phyloP scores from a whole-genome alignment of 1,284 basidiomycete species.

The Heterobasidion occidentale region DNA sequence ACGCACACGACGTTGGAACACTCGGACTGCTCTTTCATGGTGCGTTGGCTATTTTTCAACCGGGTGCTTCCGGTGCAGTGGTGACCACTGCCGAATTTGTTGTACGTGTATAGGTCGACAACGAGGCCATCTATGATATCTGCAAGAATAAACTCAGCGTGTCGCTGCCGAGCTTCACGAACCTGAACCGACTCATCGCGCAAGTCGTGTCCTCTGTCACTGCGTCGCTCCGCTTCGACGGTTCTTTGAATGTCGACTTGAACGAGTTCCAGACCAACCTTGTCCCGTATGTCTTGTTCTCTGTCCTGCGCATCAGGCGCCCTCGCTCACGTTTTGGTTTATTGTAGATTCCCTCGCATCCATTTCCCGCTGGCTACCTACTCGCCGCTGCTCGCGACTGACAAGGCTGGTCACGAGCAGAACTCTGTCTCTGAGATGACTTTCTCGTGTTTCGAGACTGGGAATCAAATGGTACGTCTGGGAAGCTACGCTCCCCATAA shows the following conservation, averaged over 20 bases:
- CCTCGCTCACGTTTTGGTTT: not conserved
- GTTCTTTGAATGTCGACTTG: constrained; percentile 95
- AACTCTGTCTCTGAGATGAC: constrained; percentile 99
- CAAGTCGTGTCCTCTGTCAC: constrained; percentile 99
- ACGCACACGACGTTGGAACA: constrained; percentile 99
- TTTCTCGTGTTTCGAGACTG: constrained; percentile 94
- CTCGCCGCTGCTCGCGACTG: constrained; percentile 87
- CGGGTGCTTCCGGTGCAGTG: no score
- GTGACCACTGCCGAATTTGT: not conserved
- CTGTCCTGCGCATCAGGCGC: not conserved
- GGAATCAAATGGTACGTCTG: constrained; percentile 84
- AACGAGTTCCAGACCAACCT: constrained; percentile 99
- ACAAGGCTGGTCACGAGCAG: constrained; percentile 90
- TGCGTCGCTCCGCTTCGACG: constrained; percentile 95
- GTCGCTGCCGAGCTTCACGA: constrained; percentile 83
- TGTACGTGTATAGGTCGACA: constrained; percentile 63
- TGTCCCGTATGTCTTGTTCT: constrained; percentile 64
- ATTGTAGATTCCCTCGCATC: constrained; percentile 83
- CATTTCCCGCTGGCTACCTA: constrained; percentile 98
- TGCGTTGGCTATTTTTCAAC: constrained; percentile 9
- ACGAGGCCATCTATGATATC: constrained; percentile 98
- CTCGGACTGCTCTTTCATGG: constrained; percentile 99
- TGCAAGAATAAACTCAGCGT: constrained; percentile 95
- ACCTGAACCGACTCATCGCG: constrained; percentile 95
- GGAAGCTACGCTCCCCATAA: not conserved